Percentiles rank a stretch among this genome's conserved stretches.
These are phyloP conservation scores for Tieghemostelium lacteum DNA, from an alignment of 78 protist genomes.

Conservation along the genomic window DNA sequence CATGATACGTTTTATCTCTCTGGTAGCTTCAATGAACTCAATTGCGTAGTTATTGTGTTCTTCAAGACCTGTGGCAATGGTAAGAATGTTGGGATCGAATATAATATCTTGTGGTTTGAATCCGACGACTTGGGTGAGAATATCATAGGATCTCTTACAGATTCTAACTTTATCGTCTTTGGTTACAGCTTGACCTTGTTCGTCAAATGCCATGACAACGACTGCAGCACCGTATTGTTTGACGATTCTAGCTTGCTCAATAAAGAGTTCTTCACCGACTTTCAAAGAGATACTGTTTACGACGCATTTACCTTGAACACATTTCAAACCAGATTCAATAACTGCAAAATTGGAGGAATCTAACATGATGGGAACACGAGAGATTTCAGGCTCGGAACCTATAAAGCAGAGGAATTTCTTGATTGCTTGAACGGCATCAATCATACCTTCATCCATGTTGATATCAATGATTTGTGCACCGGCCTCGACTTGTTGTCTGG, in stretches of 20 bases:
- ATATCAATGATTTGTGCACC: constrained; percentile 98
- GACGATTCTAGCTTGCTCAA: constrained; percentile 89
- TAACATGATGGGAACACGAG: constrained; percentile 97
- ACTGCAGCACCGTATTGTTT: constrained; percentile 95
- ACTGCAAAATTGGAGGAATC: constrained; percentile 98
- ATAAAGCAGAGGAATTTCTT: constrained; percentile 89
- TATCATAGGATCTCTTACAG: constrained; percentile 95
- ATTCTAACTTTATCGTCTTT: constrained; percentile 91
- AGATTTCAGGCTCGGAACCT: constrained; percentile 97
- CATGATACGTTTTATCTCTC: constrained; percentile 82
- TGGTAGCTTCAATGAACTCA: constrained; percentile 94
- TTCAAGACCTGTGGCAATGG: constrained; percentile 97
- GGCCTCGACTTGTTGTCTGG: constrained; percentile 93
- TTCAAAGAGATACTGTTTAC: constrained; percentile 96
- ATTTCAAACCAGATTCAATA: constrained; percentile 93
- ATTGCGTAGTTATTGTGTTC: constrained; percentile 98
- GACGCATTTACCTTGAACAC: constrained; percentile 97
- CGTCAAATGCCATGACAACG: constrained; percentile 99
- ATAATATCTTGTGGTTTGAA: constrained; percentile 97
- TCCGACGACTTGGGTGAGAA: constrained; percentile 84
- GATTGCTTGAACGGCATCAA: constrained; percentile 95
- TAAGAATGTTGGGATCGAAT: constrained; percentile 98
- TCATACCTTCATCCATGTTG: constrained; percentile 99
- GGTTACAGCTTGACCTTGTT: constrained; percentile 97
- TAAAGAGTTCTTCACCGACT: constrained; percentile 97